Conservation (phyloP, 352 stramenopile species). For the Phytophthora chlamydospora region DNA sequence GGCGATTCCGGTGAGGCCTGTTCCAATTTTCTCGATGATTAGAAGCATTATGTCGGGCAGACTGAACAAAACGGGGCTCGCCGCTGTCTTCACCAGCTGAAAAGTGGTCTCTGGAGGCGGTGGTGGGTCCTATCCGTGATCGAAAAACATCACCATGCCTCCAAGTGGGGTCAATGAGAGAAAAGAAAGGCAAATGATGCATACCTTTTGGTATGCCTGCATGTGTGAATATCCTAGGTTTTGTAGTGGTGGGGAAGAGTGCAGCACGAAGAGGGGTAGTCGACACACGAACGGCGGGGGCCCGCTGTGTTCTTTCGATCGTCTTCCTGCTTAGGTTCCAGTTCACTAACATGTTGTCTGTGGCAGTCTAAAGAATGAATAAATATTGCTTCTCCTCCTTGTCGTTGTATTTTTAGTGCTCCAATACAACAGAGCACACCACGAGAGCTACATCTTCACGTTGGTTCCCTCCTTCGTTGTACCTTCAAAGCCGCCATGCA, state of each 20-base stretch:
- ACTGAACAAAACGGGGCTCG: slow-evolving; percentile 73
- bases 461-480: too few species aligned
- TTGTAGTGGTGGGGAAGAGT: slow-evolving; percentile 29
- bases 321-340: slow-evolving; percentile 5
- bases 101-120: slow-evolving; percentile 64
- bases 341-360: slow-evolving; percentile 13
- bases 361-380: too few species aligned
- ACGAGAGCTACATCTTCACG: too few species aligned
- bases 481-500: slow-evolving; percentile 52
- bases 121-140: slow-evolving; percentile 56
- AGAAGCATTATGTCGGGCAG: slow-evolving; percentile 86
- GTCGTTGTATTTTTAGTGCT: not conserved
- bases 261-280: slow-evolving; percentile 28
- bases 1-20: slow-evolving; percentile 35
- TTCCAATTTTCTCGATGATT: slow-evolving; percentile 76
- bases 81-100: slow-evolving; percentile 56
- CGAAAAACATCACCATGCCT: slow-evolving; percentile 75
- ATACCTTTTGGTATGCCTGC: slow-evolving; percentile 19
- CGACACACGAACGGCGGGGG: slow-evolving; percentile 29
- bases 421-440: too few species aligned
- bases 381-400: not conserved
- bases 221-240: slow-evolving; percentile 7
- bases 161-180: slow-evolving; percentile 69
- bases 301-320: slow-evolving; percentile 20
- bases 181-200: slow-evolving; percentile 37